Conservation (phyloP, 805 yeast species). For the Ogataea paraovalis region DNA sequence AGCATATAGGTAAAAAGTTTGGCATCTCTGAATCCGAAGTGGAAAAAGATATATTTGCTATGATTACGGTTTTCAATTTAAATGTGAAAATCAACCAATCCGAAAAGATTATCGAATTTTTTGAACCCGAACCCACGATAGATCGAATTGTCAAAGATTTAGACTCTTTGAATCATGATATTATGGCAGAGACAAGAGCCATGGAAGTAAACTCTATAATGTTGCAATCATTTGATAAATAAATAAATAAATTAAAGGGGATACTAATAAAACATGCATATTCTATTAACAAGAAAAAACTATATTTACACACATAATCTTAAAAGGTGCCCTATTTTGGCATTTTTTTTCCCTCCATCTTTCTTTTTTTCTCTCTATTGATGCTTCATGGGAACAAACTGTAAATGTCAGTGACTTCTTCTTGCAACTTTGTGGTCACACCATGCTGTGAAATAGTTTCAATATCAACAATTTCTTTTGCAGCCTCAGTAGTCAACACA, state of each 20-base stretch:
- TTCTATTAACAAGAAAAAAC: too few relatives aligned
- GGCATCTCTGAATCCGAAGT: conserved; percentile 13
- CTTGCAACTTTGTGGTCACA: conserved; percentile 41
- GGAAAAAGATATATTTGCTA: conserved; percentile 15
- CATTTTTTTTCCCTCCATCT: not conserved
- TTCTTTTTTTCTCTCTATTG: too few relatives aligned
- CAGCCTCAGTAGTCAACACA: conserved; percentile 74
- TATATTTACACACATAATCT: too few relatives aligned
- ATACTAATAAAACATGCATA: too few relatives aligned
- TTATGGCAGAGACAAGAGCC: conserved; percentile 15
- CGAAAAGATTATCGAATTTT: conserved; percentile 10
- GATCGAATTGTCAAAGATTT: conserved; percentile 4
- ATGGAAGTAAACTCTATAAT: conserved; percentile 16
- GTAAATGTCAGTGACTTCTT: conserved; percentile 36
- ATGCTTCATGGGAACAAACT: conserved; percentile 12
- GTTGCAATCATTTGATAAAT: conserved; percentile 9
- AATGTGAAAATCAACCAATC: conserved; percentile 23
- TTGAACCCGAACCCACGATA: not conserved
- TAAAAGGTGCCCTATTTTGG: too few relatives aligned
- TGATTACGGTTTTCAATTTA: conserved; percentile 22
- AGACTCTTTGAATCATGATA: conserved; percentile 8
- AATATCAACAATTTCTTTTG: conserved; percentile 79
- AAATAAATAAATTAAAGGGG: not conserved
- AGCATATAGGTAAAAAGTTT: conserved; percentile 20
- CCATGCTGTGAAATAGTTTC: conserved; percentile 65